Evolutionary conservation across 306 rosid species (phyloP).

Genomic region (Arachis hypogaea): DNA sequence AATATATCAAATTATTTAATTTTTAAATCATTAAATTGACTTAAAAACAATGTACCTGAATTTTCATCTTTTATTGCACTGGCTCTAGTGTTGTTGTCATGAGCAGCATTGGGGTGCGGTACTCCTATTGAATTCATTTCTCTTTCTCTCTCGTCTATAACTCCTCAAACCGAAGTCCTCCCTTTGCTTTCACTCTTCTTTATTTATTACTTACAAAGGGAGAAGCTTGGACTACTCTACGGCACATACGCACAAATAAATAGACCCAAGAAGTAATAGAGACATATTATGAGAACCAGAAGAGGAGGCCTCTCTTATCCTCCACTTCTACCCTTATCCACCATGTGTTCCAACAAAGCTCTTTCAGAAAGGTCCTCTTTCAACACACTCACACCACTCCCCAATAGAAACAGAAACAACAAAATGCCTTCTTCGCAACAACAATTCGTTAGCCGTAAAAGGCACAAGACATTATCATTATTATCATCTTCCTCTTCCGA

Average conservation of each 20-base stretch:
- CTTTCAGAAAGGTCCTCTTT: not conserved
- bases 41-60: too few species aligned
- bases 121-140: not conserved
- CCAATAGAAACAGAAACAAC: not conserved
- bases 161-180: not conserved
- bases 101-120: not conserved
- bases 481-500: too few species aligned
- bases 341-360: slow-evolving; percentile 19
- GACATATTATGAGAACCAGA: slow-evolving; percentile 61
- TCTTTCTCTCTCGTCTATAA: slow-evolving; percentile 34
- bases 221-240: not conserved
- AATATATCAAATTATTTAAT: too few species aligned
- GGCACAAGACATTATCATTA: slow-evolving; percentile 35
- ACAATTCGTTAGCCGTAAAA: slow-evolving; percentile 44
- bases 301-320: slow-evolving; percentile 63
- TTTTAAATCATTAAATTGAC: too few species aligned
- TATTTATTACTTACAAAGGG: slow-evolving; percentile 22
- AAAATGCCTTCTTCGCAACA: not conserved
- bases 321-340: not conserved
- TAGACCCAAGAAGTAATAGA: too few species aligned
- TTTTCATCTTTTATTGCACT: too few species aligned
- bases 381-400: too few species aligned
- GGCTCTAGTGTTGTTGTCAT: too few species aligned
- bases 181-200: slow-evolving; percentile 19
- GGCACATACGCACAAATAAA: not conserved